Evolutionary conservation across 495 filamentous ascomycete genomes (phyloP).

Genomic region (Aspergillus campestris): DNA sequence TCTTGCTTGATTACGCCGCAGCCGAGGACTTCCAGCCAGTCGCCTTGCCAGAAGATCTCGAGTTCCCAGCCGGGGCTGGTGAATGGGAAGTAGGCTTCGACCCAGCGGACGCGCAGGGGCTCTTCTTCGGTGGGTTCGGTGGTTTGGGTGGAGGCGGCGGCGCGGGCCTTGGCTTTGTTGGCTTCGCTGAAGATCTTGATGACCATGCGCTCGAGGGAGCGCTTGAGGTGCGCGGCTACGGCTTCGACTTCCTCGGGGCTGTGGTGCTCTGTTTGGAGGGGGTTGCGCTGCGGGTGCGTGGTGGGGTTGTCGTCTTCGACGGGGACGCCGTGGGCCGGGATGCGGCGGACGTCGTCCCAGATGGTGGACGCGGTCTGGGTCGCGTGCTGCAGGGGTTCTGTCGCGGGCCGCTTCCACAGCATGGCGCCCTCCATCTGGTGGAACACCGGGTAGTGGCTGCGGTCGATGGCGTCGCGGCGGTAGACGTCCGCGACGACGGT

Average conservation of each 20-base stretch:
- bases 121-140: slow-evolving; percentile 33
- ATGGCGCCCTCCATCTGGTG: slow-evolving; percentile 97
- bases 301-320: slow-evolving; percentile 84
- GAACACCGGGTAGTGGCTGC: slow-evolving; percentile 91
- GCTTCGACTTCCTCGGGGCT: slow-evolving; percentile 69
- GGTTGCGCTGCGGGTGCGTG: slow-evolving; percentile 71
- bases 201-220: slow-evolving; percentile 80
- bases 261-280: slow-evolving; percentile 66
- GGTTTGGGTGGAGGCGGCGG: slow-evolving; percentile 44
- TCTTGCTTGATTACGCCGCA: slow-evolving; percentile 86
- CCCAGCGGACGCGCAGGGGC: slow-evolving; percentile 81
- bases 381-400: slow-evolving; percentile 45
- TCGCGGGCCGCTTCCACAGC: slow-evolving; percentile 72
- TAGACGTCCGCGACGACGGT: slow-evolving; percentile 95
- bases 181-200: slow-evolving; percentile 81
- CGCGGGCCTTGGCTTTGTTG: slow-evolving; percentile 34
- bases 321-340: slow-evolving; percentile 62
- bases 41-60: slow-evolving; percentile 88
- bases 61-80: slow-evolving; percentile 93
- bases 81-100: slow-evolving; percentile 94
- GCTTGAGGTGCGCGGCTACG: slow-evolving; percentile 77
- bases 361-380: slow-evolving; percentile 38
- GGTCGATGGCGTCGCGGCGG: slow-evolving; percentile 87
- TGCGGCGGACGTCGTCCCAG: slow-evolving; percentile 51
- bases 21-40: slow-evolving; percentile 92